A percentile compares a stretch with the other conserved stretches of the same genome.
These are phyloP conservation scores for Suillus bovinus DNA, from an alignment of 768 basidiomycete species.

Conservation along the genomic window DNA sequence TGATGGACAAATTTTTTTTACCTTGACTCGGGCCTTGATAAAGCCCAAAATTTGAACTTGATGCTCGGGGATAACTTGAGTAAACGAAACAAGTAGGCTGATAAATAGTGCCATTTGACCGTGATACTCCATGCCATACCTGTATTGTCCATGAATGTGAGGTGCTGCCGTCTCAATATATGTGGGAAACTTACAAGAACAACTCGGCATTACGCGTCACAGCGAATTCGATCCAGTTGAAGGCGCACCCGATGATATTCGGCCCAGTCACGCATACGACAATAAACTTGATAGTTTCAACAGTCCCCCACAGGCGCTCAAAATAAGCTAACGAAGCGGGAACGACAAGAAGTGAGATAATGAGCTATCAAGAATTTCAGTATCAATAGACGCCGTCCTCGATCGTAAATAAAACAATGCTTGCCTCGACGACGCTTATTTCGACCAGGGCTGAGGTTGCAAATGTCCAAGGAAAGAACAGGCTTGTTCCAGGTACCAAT, in stretches of 20 bases:
- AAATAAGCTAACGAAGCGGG: constrained; percentile 87
- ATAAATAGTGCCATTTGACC: constrained; percentile 93
- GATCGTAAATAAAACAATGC: constrained; percentile 26
- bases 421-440: constrained; percentile 78
- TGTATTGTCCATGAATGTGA: constrained; percentile 31
- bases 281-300: constrained; percentile 86
- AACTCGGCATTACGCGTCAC: constrained; percentile 68
- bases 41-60: constrained; percentile 92
- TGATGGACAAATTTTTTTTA: constrained; percentile 24
- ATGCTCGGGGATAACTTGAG: constrained; percentile 96
- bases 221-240: constrained; percentile 87
- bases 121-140: constrained; percentile 87
- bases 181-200: constrained; percentile 63
- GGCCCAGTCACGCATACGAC: constrained; percentile 73
- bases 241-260: constrained; percentile 85
- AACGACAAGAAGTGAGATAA: constrained; percentile 73
- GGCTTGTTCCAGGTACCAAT: constrained; percentile 75
- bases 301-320: constrained; percentile 91
- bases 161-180: constrained; percentile 15
- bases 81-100: constrained; percentile 91
- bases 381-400: constrained; percentile 9
- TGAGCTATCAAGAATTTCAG: constrained; percentile 50
- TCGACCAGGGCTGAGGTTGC: constrained; percentile 90
- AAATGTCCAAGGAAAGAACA: constrained; percentile 93
- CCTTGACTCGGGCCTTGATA: constrained; percentile 88